Evolutionary conservation across 108 stramenopile genomes (phyloP), one percentile per base, ranked within the genome.

Genomic region (Bacterosira constricta): DNA sequence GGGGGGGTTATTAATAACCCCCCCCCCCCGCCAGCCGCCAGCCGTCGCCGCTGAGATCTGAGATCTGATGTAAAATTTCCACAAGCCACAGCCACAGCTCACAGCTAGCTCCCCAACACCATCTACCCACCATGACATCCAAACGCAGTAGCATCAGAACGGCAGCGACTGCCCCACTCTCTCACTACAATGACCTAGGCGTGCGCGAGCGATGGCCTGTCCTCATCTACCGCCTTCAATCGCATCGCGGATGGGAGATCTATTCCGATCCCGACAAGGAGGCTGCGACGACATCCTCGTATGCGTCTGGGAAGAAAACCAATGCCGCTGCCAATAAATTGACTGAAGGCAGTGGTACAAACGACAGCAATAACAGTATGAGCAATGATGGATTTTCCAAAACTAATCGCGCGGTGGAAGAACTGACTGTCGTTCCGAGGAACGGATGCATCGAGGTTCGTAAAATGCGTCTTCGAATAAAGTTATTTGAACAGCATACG

Each of bases 361-460:
- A 25, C 31, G 54, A 34, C 54, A 29, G 47, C 27, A 50, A 35
- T 36, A 30, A 10, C 32, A 15, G 30, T 38, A 23, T 3, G 7
- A 30, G 1, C 30, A 4, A 35, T 12, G 30, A 30, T 23, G 10
- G 2, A 11, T 12, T 12, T 3, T 13, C 17, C 5, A 60, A n/a
- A 10, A 63, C 10, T 10, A 34, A 15, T 27, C 13, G 46, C 15
- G 15, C 4, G 29, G 31, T 18, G 17, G 73, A 80, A 45, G 73
- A 74, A 46, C 50, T 80, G 31, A 69, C 73, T n/a, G 67, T 61
- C 1, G 73, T 61, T 13, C 79, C 79, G 1, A 66, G 79, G 13
- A 31, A 30, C 20, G 79, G 79, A 20, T 75, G 79, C 39, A 75
- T 80, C 47, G 79, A 74, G 47, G 73, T 80, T 38, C 58, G 67